Conservation (phyloP, 495 filamentous ascomycete genomes). For the Talaromyces wortmannii region DNA sequence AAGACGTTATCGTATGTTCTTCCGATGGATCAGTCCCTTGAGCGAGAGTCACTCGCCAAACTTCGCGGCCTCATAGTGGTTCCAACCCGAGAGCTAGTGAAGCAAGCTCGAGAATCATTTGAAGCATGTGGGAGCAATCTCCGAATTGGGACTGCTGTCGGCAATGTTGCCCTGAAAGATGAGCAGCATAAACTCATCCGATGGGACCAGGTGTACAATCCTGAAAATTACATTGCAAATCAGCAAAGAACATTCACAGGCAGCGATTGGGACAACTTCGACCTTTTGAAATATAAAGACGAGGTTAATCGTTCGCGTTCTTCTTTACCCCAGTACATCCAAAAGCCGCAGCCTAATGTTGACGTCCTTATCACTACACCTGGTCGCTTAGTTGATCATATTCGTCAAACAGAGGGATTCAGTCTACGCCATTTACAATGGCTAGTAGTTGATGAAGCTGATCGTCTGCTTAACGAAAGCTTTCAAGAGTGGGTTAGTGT, state of each 20-base stretch:
- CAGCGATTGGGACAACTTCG: conserved; percentile 42
- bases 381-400: conserved; percentile 85
- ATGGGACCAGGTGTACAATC: conserved; percentile 53
- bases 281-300: conserved; percentile 31
- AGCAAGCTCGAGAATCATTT: conserved; percentile 67
- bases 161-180: conserved; percentile 64
- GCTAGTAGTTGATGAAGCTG: conserved; percentile 91
- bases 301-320: conserved; percentile 31
- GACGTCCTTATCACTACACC: conserved; percentile 92
- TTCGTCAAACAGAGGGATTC: conserved; percentile 77
- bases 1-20: conserved; percentile 89
- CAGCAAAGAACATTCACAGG: conserved; percentile 30
- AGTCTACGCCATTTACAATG: conserved; percentile 67
- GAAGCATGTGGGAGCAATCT: conserved; percentile 64
- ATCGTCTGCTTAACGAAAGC: conserved; percentile 81
- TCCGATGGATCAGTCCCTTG: conserved; percentile 73
- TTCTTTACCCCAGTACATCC: conserved; percentile 53
- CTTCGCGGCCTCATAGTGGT: conserved; percentile 76
- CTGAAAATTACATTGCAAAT: conserved; percentile 38
- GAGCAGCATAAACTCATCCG: conserved; percentile 67
- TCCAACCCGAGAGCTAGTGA: conserved; percentile 83
- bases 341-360: conserved; percentile 58
- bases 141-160: conserved; percentile 74
- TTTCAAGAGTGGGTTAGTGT: conserved; percentile 87
- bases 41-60: conserved; percentile 47